Percentiles rank a stretch among this genome's conserved stretches.
Conservation (phyloP, 169 alveolate species). For the Theileria luwenshuni region DNA sequence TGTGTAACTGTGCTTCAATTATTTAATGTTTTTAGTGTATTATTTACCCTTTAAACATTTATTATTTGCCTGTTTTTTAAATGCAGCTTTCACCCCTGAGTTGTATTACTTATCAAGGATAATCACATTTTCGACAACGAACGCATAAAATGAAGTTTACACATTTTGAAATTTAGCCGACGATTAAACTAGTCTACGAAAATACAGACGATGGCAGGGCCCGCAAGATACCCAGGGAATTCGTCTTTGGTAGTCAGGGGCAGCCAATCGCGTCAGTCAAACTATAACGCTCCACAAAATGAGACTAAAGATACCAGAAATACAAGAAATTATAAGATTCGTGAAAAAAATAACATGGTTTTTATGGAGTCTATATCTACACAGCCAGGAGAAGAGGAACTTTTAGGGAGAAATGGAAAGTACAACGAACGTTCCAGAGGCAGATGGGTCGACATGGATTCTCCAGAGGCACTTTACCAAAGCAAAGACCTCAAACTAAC, state of each 20-base stretch:
- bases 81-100: neutral
- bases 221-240: neutral
- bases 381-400: neutral
- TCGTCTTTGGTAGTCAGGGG: neutral
- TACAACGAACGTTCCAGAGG: neutral
- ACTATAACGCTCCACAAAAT: too few species aligned
- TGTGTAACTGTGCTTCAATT: neutral
- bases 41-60: neutral
- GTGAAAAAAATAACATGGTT: neutral
- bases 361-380: conserved; percentile 27
- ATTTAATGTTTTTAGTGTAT: neutral
- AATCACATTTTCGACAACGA: neutral
- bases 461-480: neutral
- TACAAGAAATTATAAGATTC: neutral
- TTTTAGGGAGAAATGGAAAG: neutral
- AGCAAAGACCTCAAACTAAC: neutral
- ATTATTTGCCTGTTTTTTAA: neutral
- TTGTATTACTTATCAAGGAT: neutral
- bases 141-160: neutral
- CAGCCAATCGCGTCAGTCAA: neutral
- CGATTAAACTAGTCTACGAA: neutral
- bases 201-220: neutral
- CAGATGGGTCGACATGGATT: neutral
- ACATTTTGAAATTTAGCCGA: neutral
- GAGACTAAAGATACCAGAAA: too few species aligned